A percentile compares a stretch with the other conserved stretches of the same genome.
Evolutionary conservation across 2,329 filamentous ascomycete genomes (phyloP).

Genomic region (Albophoma yamanashiensis): DNA sequence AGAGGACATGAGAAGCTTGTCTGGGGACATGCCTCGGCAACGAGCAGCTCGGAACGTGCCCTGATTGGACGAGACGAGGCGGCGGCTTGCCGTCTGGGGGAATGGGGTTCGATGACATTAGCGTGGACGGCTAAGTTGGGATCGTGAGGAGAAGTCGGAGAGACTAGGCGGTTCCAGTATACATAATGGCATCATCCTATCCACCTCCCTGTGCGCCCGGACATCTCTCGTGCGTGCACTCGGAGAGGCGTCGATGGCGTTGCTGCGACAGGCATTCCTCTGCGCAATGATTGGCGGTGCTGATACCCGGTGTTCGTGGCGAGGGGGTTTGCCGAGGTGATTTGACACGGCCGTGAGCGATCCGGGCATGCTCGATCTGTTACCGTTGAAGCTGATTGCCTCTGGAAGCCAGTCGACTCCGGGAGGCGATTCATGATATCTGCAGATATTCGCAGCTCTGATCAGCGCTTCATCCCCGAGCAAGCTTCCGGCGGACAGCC

Average conservation of each 20-base stretch:
- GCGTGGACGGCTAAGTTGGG: neutral
- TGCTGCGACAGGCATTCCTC: neutral
- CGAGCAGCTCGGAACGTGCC: neutral
- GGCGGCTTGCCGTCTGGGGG: neutral
- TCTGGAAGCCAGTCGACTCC: too few species aligned
- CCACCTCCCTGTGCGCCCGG: neutral
- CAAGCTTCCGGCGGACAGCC: too few species aligned
- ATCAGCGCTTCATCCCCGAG: too few species aligned
- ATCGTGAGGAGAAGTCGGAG: neutral
- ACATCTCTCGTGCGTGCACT: neutral
- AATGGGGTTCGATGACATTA: neutral
- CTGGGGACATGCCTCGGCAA: neutral
- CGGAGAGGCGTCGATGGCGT: neutral
- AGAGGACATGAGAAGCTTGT: neutral
- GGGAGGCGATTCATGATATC: too few species aligned
- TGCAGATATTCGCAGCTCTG: too few species aligned
- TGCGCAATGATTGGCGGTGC: neutral
- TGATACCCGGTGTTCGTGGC: neutral
- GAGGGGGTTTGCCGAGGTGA: neutral
- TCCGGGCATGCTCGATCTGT: neutral
- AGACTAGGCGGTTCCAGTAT: neutral
- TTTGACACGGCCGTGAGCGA: neutral
- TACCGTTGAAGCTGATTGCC: too few species aligned
- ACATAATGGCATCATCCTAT: neutral
- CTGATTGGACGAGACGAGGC: neutral